Conservation (phyloP, 1,139 yeast genomes). For the Pichia sp. region DNA sequence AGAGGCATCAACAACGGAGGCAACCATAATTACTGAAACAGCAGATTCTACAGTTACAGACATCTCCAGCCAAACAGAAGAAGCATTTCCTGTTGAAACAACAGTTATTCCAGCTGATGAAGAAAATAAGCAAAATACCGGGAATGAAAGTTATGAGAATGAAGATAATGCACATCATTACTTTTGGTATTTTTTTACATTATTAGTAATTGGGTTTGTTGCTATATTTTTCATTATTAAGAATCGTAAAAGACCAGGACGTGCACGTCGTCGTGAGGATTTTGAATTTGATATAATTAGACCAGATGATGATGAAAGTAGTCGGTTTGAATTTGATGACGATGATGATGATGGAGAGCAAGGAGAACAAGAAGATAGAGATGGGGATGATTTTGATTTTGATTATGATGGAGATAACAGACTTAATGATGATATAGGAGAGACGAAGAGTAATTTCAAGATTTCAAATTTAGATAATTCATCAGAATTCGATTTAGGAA, state of each 20-base stretch:
- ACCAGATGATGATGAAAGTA: conserved; percentile 47
- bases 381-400: conserved; percentile 8
- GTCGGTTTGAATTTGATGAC: conserved; percentile 20
- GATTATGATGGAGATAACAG: not conserved
- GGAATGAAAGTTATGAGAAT: conserved; percentile 4
- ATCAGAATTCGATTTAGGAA: conserved; percentile 13
- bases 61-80: not conserved
- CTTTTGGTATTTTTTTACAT: conserved; percentile 46
- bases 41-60: not conserved
- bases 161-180: conserved; percentile 29
- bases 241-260: conserved; percentile 40
- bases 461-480: not conserved
- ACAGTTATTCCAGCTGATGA: not conserved
- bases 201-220: conserved; percentile 55
- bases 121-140: not conserved
- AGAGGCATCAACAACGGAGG: not conserved
- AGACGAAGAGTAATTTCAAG: not conserved
- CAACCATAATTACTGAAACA: not conserved
- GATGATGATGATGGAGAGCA: conserved; percentile 4
- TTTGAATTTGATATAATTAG: conserved; percentile 75
- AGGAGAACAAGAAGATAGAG: too few species aligned
- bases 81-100: not conserved
- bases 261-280: conserved; percentile 63
- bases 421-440: not conserved
- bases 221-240: conserved; percentile 42